phyloP scores from a whole-genome alignment of 495 filamentous ascomycete genomes.

The Penicillium cosmopolitanum region DNA sequence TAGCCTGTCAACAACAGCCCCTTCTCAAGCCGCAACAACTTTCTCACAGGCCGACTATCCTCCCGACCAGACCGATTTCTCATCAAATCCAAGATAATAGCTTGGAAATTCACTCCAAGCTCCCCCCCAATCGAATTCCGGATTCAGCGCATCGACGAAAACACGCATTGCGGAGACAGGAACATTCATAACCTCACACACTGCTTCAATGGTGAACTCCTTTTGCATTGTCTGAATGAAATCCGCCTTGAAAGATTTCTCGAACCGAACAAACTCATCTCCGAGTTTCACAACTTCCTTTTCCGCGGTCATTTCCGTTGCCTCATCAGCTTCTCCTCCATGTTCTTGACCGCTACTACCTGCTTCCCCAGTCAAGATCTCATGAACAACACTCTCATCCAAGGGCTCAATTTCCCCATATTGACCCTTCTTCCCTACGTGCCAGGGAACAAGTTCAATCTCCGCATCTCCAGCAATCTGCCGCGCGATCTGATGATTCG shows the following conservation, averaged over 20 bases:
- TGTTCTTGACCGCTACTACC: background rate
- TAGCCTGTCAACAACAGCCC: background rate
- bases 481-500: background rate
- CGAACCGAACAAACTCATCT: background rate
- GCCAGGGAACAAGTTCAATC: slow-evolving; percentile 25
- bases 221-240: slow-evolving; percentile 6
- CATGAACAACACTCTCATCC: slow-evolving; percentile 24
- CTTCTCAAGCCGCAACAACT: background rate
- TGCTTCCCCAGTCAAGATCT: slow-evolving; percentile 19
- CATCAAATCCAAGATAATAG: background rate
- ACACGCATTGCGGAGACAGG: slow-evolving; percentile 25
- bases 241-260: background rate
- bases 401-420: slow-evolving; percentile 25
- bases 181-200: slow-evolving; percentile 21
- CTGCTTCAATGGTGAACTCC: slow-evolving; percentile 18
- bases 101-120: slow-evolving; percentile 22
- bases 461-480: slow-evolving; percentile 27
- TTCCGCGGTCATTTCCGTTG: background rate
- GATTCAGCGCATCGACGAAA: slow-evolving; percentile 25
- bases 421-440: slow-evolving; percentile 28
- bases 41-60: background rate
- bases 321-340: background rate
- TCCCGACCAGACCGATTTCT: background rate
- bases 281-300: background rate
- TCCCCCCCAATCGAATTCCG: slow-evolving; percentile 27